These are phyloP conservation scores for Microcera coccophila DNA, from an alignment of 2,329 filamentous ascomycete genomes.

Conservation along the genomic window DNA sequence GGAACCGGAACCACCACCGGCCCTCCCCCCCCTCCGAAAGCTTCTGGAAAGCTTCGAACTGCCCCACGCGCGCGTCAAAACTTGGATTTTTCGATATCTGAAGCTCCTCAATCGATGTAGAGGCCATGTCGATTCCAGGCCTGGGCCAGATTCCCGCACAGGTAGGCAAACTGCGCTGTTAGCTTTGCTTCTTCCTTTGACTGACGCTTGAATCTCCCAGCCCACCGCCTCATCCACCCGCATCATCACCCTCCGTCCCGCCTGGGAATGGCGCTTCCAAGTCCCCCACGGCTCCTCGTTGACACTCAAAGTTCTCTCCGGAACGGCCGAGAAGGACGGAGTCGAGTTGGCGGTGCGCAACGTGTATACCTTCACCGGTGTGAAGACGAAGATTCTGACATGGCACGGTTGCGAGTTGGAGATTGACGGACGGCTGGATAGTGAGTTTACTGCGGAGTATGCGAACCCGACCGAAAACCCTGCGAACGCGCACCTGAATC, in stretches of 20 bases:
- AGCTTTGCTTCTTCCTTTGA: neutral
- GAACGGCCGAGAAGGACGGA: constrained; percentile 90
- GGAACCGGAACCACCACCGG: neutral
- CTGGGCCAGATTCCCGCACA: constrained; percentile 63
- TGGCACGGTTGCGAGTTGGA: constrained; percentile 89
- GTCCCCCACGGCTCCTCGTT: constrained; percentile 50
- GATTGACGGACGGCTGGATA: constrained; percentile 58
- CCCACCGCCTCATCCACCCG: constrained; percentile 40
- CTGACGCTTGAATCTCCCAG: constrained; percentile 23
- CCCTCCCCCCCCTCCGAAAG: constrained; percentile 1
- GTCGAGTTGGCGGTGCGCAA: constrained; percentile 83
- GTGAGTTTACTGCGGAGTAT: constrained; percentile 57
- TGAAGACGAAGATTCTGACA: constrained; percentile 84
- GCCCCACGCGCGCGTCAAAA: constrained; percentile 4
- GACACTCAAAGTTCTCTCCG: constrained; percentile 63
- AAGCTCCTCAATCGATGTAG: constrained; percentile 30
- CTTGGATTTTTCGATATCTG: constrained; percentile 3
- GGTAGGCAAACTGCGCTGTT: constrained; percentile 37
- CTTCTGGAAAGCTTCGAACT: constrained; percentile 30
- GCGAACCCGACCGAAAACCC: constrained; percentile 72
- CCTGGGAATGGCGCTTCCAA: constrained; percentile 77
- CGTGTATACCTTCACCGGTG: constrained; percentile 74
- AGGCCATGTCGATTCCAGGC: constrained; percentile 67
- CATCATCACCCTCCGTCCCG: constrained; percentile 53
- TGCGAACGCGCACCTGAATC: constrained; percentile 74